phyloP scores from a whole-genome alignment of 306 rosid species.

The Medicago ruthenica region DNA sequence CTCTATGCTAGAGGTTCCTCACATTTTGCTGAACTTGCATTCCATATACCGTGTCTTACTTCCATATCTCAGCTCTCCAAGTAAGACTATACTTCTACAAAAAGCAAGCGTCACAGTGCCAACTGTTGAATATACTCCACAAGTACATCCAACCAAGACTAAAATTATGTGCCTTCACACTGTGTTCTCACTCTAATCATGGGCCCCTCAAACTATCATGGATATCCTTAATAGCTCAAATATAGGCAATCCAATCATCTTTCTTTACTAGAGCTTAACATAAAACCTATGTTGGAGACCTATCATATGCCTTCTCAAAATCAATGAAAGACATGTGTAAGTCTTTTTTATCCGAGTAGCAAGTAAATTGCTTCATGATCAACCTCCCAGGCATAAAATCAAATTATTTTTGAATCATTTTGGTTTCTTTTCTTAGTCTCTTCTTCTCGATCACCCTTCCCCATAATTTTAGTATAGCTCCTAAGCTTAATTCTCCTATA shows the following conservation, averaged over 20 bases:
- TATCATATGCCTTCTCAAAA: neutral
- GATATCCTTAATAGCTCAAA: neutral
- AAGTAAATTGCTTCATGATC: neutral
- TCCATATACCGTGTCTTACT: neutral
- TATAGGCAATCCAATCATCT: neutral
- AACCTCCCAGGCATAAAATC: neutral
- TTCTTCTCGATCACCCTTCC: neutral
- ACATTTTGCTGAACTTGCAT: neutral
- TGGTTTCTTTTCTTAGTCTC: neutral
- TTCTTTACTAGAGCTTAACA: neutral
- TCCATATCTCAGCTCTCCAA: neutral
- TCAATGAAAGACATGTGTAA: neutral
- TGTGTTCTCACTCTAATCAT: neutral
- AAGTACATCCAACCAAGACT: neutral
- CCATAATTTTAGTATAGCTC: neutral
- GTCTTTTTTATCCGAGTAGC: neutral
- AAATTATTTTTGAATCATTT: neutral
- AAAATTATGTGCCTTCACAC: neutral
- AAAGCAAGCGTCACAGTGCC: neutral
- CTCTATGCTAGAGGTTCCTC: neutral
- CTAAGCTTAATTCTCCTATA: neutral
- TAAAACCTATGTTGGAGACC: neutral
- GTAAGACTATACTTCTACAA: neutral
- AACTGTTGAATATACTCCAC: neutral
- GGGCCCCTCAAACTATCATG: neutral